Evolutionary conservation across 306 rosid species (phyloP), one percentile per base, ranked within the genome.

Genomic region (Echinosophora koreensis): DNA sequence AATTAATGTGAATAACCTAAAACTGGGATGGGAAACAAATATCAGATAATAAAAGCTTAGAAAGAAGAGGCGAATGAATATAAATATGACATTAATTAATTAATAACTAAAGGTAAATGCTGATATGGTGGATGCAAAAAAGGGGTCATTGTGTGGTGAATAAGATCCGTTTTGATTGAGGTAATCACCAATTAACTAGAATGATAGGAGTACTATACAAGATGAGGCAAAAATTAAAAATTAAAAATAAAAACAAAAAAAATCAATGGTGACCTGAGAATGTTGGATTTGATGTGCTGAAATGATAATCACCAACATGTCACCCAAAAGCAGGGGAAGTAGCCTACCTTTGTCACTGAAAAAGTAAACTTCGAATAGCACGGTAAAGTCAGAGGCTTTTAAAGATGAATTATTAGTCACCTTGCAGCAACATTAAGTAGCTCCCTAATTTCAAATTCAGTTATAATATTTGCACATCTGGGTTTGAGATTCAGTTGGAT

Each of bases 281-380:
- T 68, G 78, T 68, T 80, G 82, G 84, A 85, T 83, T 83, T 83
- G 89, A 89, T 81, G 83, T 77, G 81, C 0, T 73, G 86, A 63
- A 82, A 18, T 55, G 63, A 54, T 86, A 47, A 75, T 75, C 77
- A 46, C 37, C 13, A 55, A 59, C 64, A 62, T 83, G 87, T 82
- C 87, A 38, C 86, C 82, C 62, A 73, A 86, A 86, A 84, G 82
- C n/a, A 8, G 68, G 66, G 6, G 63, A 76, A 55, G 65, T 70
- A 71, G 13, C 78, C 65, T 63, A 46, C 65, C 41, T 50, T 65
- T 79, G 69, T 57, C 76, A 17, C 39, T 34, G 5, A 41, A 63
- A 74, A 82, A 86, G 67, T 39, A 35, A 22, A n/a, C 68, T 61
- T 34, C 22, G 0, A 55, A n/a, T 57, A 58, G 17, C 4, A 22